Base-by-base conservation (phyloP, 78 protist genomes). In the Monosiga brevicollis region DNA sequence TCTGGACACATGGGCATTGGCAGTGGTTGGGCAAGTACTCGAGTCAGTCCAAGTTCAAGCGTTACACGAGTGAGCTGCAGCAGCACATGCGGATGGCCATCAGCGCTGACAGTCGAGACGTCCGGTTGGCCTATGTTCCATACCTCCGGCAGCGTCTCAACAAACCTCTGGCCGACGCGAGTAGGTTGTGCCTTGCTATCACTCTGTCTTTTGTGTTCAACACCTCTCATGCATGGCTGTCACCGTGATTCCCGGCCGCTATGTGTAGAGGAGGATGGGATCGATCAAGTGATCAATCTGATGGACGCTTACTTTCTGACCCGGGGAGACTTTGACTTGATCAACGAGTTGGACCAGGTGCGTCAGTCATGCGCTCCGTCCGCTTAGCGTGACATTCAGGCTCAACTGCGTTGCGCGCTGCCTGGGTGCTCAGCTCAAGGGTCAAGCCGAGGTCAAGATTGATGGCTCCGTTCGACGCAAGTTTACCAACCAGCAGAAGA, bases 1-100 rank as follows among this genome's bases (percentile, higher is more conserved):
- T n/a, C n/a, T n/a, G n/a, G n/a, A n/a, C n/a, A n/a, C n/a, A n/a
- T n/a, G n/a, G n/a, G n/a, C n/a, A n/a, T 76, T 75, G 29, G 36
- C n/a, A 41, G n/a, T 79, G 74, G 42, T 81, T 88, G 39, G 91
- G 91, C 24, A 88, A 88, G 42, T 49, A 88, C 42, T 81, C 86
- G 24, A 88, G 78, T 37, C 75, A 72, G 6, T 37, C 81, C 26
- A 84, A 84, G 43, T 83, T 78, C 79, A 35, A 49, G 42, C 73
- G 91, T 49, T 83, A 84, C 34, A 24, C 9, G 36, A 10, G 74
- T 70, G 74, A 70, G 74, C 74, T 70, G 36, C 15, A 10, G 35
- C 15, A 25, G 6, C 74, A 70, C 74, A 70, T 70, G 74, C 74
- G 74, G 36, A 10, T 24, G 6, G 35, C 6, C 74, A 70, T 70